Evolutionary conservation across 352 stramenopile species (phyloP).

Genomic region (Pythium apleroticum): DNA sequence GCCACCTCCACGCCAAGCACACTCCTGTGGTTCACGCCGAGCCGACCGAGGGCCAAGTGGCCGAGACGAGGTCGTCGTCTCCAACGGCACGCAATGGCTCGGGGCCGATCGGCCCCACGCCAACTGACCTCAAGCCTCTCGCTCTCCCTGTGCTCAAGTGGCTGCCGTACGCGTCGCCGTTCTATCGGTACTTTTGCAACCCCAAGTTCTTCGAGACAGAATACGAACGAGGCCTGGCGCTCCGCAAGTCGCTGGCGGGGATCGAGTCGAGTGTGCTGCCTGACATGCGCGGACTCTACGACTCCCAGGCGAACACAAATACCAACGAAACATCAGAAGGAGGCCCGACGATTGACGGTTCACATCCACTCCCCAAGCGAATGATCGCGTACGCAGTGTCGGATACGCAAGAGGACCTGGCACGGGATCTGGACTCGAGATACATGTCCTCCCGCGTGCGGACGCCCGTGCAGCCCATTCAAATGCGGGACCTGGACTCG

Average conservation of each 20-base stretch:
- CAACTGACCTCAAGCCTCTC: conserved; percentile 5
- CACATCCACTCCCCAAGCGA: background rate
- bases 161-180: conserved; percentile 17
- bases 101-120: background rate
- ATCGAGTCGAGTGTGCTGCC: background rate
- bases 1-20: conserved; percentile 17
- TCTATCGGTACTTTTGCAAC: conserved; percentile 26
- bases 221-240: conserved; percentile 14
- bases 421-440: background rate
- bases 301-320: background rate
- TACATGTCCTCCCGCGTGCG: background rate
- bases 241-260: background rate
- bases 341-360: background rate
- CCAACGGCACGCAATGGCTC: background rate
- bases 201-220: conserved; percentile 21
- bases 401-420: background rate
- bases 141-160: conserved; percentile 15
- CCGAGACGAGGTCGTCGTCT: background rate
- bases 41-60: background rate
- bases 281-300: background rate
- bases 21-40: conserved; percentile 22
- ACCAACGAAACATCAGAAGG: no score
- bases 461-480: conserved; percentile 1
- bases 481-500: conserved; percentile 2
- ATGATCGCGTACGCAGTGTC: conserved; percentile 7